Percentiles rank a stretch among this genome's conserved stretches.
These are phyloP conservation scores for Cladosporium colombiae DNA, from an alignment of 2,329 filamentous ascomycete genomes.

Conservation along the genomic window DNA sequence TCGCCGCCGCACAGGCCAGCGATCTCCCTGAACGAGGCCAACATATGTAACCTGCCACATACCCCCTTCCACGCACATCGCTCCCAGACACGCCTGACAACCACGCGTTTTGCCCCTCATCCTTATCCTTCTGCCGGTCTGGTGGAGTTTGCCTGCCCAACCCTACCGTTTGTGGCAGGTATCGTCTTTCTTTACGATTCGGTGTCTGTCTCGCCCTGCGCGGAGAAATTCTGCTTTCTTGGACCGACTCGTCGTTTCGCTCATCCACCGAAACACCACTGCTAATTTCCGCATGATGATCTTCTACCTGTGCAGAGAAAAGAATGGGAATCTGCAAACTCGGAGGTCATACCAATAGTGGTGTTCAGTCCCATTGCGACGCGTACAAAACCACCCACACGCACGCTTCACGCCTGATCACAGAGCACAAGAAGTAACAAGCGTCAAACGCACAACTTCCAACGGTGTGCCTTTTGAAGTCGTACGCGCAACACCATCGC, in stretches of 20 bases:
- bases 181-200: conserved; percentile 11
- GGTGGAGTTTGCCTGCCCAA: neutral
- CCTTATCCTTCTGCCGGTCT: neutral
- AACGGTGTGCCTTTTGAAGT: neutral
- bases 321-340: neutral
- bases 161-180: neutral
- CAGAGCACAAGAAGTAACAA: neutral
- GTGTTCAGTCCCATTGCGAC: neutral
- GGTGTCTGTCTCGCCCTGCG: neutral
- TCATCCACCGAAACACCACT: neutral
- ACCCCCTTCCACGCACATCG: conserved; percentile 14
- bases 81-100: neutral
- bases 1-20: conserved; percentile 3
- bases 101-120: conserved; percentile 6
- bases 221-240: neutral
- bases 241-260: neutral
- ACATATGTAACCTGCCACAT: conserved; percentile 12
- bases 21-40: neutral
- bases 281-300: neutral
- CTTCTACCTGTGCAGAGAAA: neutral
- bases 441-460: neutral
- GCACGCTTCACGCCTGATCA: neutral
- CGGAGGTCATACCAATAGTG: neutral
- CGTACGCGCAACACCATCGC: neutral
- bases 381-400: neutral